Percentiles rank a stretch among this genome's conserved stretches.
phyloP scores from a whole-genome alignment of 371 early-diverging fungal species.

The Circinella umbellata region DNA sequence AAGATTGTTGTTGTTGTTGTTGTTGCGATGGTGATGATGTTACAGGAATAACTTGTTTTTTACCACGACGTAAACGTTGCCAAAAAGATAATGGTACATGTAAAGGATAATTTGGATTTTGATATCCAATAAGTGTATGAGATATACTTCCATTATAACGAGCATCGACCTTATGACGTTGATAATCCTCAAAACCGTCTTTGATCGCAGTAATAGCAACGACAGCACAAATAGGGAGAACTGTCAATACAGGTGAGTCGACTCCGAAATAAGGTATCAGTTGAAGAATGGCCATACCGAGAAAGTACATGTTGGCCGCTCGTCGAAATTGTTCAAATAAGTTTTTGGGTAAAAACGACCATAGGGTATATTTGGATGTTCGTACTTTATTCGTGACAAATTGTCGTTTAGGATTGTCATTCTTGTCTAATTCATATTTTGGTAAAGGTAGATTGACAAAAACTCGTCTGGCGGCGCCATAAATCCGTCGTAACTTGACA shows the following conservation, averaged over 20 bases:
- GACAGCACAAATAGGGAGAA: conserved; percentile 89
- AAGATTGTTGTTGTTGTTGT: not conserved
- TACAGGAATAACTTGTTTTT: not conserved
- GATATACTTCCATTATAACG: conserved; percentile 83
- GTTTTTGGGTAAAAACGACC: conserved; percentile 95
- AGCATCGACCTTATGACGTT: conserved; percentile 89
- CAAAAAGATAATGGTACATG: not conserved
- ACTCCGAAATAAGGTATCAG: conserved; percentile 79
- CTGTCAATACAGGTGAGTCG: conserved; percentile 75
- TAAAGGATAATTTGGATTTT: conserved; percentile 72
- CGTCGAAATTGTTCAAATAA: conserved; percentile 95
- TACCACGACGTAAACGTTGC: not conserved
- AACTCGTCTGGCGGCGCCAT: conserved; percentile 57
- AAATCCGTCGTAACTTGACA: conserved; percentile 40
- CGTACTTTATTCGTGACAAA: conserved; percentile 73
- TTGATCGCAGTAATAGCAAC: conserved; percentile 91
- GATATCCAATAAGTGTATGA: conserved; percentile 71
- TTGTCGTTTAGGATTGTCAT: conserved; percentile 52
- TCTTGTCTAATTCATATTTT: conserved; percentile 48
- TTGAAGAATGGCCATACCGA: conserved; percentile 92
- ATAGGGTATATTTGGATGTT: conserved; percentile 92
- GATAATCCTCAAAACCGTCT: conserved; percentile 96
- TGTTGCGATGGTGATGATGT: conserved; percentile 12
- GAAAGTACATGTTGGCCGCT: conserved; percentile 97
- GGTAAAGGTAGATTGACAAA: conserved; percentile 74